Percentiles rank a stretch among this genome's conserved stretches.
Evolutionary conservation across 371 early-diverging fungal genomes (phyloP).

Genomic region (Mortierella sp.): DNA sequence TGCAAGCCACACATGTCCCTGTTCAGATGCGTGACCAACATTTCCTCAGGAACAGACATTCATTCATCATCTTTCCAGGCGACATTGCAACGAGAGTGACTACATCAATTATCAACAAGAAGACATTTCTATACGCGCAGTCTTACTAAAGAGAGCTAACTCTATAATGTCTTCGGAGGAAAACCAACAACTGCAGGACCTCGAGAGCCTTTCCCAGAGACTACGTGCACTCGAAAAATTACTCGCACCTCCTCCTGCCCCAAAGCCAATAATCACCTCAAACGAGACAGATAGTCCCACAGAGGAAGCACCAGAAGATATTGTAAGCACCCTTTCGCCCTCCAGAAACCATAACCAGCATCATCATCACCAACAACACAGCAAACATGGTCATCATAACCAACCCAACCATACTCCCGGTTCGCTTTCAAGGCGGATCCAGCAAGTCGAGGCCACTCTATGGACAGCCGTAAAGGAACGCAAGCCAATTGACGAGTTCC

Average conservation of each 20-base stretch:
- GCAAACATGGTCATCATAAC: conserved; percentile 5
- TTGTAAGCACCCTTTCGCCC: conserved; percentile 16
- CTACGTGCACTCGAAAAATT: conserved; percentile 42
- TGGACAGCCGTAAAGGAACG: conserved; percentile 42
- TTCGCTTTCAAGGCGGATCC: conserved; percentile 47
- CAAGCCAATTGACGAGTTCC: conserved; percentile 65
- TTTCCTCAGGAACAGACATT: conserved; percentile 5
- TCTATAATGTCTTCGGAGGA: conserved; percentile 13
- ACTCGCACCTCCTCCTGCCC: conserved; percentile 22
- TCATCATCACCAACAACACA: conserved; percentile 5
- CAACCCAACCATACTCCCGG: conserved; percentile 26
- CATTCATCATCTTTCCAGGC: not conserved
- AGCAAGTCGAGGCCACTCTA: conserved; percentile 35
- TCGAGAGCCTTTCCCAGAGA: conserved; percentile 47
- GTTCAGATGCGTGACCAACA: not conserved
- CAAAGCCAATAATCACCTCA: conserved; percentile 6
- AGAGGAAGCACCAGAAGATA: conserved; percentile 30
- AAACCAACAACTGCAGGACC: conserved; percentile 44
- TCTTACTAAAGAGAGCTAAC: not conserved
- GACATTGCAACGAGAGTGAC: no score
- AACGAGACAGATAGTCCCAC: conserved; percentile 30
- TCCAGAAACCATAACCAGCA: conserved; percentile 8
- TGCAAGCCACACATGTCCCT: conserved; percentile 9
- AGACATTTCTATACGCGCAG: conserved; percentile 24
- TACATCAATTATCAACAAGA: not conserved